Base-by-base conservation (phyloP, 2,329 filamentous ascomycete species). In the Cytospora leucostoma region DNA sequence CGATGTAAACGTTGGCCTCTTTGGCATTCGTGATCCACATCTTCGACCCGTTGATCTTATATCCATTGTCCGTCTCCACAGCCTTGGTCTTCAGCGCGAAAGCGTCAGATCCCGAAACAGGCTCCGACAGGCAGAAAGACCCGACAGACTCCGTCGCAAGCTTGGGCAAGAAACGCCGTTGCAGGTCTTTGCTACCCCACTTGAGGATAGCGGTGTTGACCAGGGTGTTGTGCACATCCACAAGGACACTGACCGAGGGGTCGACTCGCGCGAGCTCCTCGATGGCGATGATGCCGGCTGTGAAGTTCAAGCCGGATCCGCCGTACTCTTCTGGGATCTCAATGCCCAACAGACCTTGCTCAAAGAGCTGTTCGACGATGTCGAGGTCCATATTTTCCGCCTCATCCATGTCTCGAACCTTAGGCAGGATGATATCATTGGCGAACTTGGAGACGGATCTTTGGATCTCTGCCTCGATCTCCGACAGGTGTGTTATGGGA, bases 21-120 rank as follows among this genome's bases (percentile, higher is more conserved):
- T 94, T 88, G 57, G 91, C 90, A 83, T 99, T 99, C 67, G 95
- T 99, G 78, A 99, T 99, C 95, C 95, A 99, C 95, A 99, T 99
- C 86, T 99, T 99, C 77, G 87, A 88, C 56, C 95, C 95, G 66
- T 87, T 90, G 77, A 99, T 90, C 78, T 84, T 88, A 81, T 94
- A 99, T 38, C 94, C 93, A 68, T 88, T 84, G 27, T 87, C 83
- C 0, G 92, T 95, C 82, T 93, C 91, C 63, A 86, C 88, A 51
- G 95, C 95, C 76, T 92, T 93, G 63, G 95, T 98, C 69, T 92
- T 90, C 68, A 99, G 84, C 1, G 96, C 96, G 74, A 99, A 99
- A 49, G 95, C 95, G 74, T 99, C 95, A 0, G 93, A 97, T 27
- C 95, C 95, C 27, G 92, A 97, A 1, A 90, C 90, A 7, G 93